Evolutionary conservation across 2,329 filamentous ascomycete species (phyloP), one percentile per base, ranked within the genome.

Genomic region (Arthrobotrys entomopaga): DNA sequence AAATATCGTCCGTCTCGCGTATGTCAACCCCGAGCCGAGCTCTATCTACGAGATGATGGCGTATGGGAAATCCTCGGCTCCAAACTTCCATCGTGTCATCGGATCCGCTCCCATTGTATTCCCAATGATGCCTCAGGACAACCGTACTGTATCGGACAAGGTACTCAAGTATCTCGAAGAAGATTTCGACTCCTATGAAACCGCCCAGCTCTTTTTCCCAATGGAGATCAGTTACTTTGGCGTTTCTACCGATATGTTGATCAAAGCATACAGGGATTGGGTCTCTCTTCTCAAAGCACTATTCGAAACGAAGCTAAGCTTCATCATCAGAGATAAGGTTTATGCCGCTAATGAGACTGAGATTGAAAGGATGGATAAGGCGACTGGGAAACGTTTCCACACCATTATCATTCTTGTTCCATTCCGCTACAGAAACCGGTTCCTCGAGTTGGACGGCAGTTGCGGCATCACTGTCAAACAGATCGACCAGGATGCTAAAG

Each of bases 221-320:
- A 38, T 65, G 40, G 61, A 65, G 42, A 22, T 65, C 22, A 57
- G 38, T 29, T 49, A 53, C 40, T 65, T 57, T 40, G 52, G 50
- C 29, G 29, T 34, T 8, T 34, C 29, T 10, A 34, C 29, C 29
- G 5, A 34, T 34, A 5, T 34, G 6, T 34, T 34, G 29, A 34
- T 34, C 10, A 34, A 5, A 34, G 29, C 29, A 34, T 34, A 7
- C 29, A 34, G 29, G 29, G 29, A 34, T 10, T 34, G 26, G 3
- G 11, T 11, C 8, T 5, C 6, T 24, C 34, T 16, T 10, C 29
- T 10, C 8, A 34, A 26, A 11, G n/a, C 7, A 8, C n/a, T 48
- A 49, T 24, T 5, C 42, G 26, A 50, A 50, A 34, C 53, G 8
- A 56, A 54, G 6, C 29, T 34, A 7, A 34, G 29, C 29, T 34